Conservation (phyloP, 2,329 filamentous ascomycete species). For the Penicillium sp. region DNA sequence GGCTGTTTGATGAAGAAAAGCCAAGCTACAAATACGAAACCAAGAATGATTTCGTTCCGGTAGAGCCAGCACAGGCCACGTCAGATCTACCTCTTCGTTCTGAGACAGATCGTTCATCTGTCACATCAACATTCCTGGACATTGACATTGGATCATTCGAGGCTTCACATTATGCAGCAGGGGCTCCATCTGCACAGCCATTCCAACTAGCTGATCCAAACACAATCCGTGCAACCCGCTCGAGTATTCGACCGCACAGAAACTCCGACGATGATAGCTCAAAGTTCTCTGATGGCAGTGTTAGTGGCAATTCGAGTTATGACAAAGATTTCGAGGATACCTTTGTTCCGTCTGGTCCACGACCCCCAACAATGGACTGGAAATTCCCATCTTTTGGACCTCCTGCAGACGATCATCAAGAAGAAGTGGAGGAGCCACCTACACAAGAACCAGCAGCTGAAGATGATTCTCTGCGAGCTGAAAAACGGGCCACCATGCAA, state of each 20-base stretch:
- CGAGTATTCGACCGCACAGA: conserved; percentile 48
- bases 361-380: conserved; percentile 51
- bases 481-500: conserved; percentile 49
- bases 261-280: conserved; percentile 40
- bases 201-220: conserved; percentile 55
- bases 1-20: conserved; percentile 58
- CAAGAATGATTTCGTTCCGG: conserved; percentile 51
- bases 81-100: conserved; percentile 58
- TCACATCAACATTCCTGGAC: conserved; percentile 53
- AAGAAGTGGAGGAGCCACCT: conserved; percentile 4
- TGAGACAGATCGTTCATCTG: conserved; percentile 50
- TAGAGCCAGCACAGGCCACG: conserved; percentile 44
- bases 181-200: conserved; percentile 52
- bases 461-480: conserved; percentile 28
- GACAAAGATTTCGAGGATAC: conserved; percentile 29
- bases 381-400: conserved; percentile 44
- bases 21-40: conserved; percentile 62
- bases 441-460: conserved; percentile 9
- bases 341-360: conserved; percentile 39
- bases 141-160: conserved; percentile 60
- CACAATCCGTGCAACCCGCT: conserved; percentile 59
- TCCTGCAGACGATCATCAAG: conserved; percentile 16
- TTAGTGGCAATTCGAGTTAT: conserved; percentile 24
- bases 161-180: conserved; percentile 54
- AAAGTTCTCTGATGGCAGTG: conserved; percentile 33